A percentile compares a stretch with the other conserved stretches of the same genome.
phyloP scores from a whole-genome alignment of 192 early-diverging fungal genomes.

The Chytriomyces sp. region DNA sequence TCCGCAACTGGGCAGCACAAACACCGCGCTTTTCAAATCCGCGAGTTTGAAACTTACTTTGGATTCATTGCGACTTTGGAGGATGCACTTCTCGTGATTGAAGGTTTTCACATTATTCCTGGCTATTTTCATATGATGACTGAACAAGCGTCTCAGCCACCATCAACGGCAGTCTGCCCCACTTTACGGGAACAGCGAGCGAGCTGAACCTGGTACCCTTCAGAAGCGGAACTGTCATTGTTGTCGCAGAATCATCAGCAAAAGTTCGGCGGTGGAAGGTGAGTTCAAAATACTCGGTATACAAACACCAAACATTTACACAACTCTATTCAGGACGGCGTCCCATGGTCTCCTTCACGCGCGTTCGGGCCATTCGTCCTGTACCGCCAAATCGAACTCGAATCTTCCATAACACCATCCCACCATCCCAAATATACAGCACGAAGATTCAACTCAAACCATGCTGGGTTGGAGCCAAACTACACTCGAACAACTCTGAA shows the following conservation, averaged over 20 bases:
- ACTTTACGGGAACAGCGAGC: too few species aligned
- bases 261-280: not conserved
- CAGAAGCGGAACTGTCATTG: not conserved
- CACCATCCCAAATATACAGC: not conserved
- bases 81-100: too few species aligned
- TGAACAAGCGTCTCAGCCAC: too few species aligned
- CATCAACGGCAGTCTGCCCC: too few species aligned
- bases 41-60: too few species aligned
- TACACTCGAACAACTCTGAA: conserved; percentile 20
- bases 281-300: not conserved
- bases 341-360: not conserved
- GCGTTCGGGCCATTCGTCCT: not conserved
- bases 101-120: too few species aligned
- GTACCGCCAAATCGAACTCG: not conserved
- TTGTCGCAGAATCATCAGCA: not conserved
- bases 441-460: not conserved
- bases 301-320: not conserved
- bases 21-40: too few species aligned
- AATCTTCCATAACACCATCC: not conserved
- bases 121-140: too few species aligned
- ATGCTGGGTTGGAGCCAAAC: not conserved
- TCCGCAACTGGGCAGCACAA: too few species aligned
- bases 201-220: too few species aligned
- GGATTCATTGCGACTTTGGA: too few species aligned
- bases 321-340: not conserved